These are phyloP conservation scores for Citrus sp. DNA, from an alignment of 345 rosid species.

Conservation along the genomic window DNA sequence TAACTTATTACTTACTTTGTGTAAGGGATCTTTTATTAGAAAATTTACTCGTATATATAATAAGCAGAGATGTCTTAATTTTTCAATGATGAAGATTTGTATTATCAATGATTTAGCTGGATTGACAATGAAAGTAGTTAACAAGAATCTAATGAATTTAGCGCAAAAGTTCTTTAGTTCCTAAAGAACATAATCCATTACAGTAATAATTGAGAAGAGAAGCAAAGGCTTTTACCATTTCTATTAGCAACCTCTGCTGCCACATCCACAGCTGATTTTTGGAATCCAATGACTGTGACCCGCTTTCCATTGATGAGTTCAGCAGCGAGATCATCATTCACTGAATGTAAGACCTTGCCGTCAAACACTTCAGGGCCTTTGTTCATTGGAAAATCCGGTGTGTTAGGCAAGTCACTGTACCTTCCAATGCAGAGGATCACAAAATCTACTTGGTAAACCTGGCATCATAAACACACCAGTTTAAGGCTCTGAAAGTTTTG, in stretches of 20 bases:
- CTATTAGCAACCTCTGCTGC: constrained; percentile 25
- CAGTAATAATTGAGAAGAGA: background rate
- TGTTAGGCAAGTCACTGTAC: constrained; percentile 34
- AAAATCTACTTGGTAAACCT: constrained; percentile 36
- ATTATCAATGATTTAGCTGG: too few species aligned
- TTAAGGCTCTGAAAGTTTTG: background rate
- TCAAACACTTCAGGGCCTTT: constrained; percentile 35
- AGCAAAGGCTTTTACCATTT: constrained; percentile 16
- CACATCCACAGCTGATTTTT: constrained; percentile 36
- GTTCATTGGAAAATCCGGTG: constrained; percentile 23
- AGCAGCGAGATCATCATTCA: constrained; percentile 19
- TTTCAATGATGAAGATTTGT: too few species aligned
- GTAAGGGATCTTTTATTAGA: too few species aligned
- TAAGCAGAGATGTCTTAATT: too few species aligned
- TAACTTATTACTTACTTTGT: too few species aligned
- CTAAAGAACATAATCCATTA: background rate
- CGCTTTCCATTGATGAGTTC: constrained; percentile 21
- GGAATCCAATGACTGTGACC: constrained; percentile 32
- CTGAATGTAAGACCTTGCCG: constrained; percentile 35
- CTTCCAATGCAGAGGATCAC: constrained; percentile 37
- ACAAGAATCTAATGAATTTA: background rate
- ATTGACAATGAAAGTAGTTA: too few species aligned
- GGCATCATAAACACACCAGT: background rate
- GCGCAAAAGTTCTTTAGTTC: background rate
- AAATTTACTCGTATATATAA: too few species aligned